Conservation (phyloP, 306 rosid genomes). For the Cucumis melo region DNA sequence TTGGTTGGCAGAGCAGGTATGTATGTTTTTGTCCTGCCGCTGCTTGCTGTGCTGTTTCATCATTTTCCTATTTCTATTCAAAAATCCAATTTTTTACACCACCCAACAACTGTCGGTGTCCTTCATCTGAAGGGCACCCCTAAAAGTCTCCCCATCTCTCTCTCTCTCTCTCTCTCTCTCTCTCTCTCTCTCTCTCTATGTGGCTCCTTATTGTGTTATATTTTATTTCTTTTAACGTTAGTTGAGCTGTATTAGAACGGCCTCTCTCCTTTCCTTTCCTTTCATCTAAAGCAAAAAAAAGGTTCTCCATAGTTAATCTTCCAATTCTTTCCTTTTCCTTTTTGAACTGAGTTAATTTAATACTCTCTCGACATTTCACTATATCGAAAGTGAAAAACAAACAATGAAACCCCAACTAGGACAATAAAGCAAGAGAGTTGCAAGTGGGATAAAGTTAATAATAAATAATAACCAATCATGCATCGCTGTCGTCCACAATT, state of each 20-base stretch:
- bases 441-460: neutral
- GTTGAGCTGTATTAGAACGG: neutral
- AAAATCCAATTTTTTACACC: neutral
- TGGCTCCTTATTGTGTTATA: neutral
- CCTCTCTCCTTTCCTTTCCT: neutral
- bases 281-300: conserved; percentile 1
- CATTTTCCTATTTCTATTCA: neutral
- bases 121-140: neutral
- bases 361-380: neutral
- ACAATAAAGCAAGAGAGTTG: neutral
- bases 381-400: neutral
- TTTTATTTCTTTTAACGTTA: neutral
- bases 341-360: neutral
- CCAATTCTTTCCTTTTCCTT: neutral
- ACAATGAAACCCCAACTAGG: neutral
- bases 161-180: neutral
- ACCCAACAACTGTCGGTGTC: neutral
- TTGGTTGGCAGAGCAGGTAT: conserved; percentile 77
- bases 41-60: conserved; percentile 16
- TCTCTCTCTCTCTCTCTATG: neutral
- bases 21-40: conserved; percentile 29
- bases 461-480: neutral
- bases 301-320: neutral
- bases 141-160: neutral
- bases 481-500: neutral